Base-by-base conservation (phyloP, 345 rosid species). In the Gossypium longicalyx region DNA sequence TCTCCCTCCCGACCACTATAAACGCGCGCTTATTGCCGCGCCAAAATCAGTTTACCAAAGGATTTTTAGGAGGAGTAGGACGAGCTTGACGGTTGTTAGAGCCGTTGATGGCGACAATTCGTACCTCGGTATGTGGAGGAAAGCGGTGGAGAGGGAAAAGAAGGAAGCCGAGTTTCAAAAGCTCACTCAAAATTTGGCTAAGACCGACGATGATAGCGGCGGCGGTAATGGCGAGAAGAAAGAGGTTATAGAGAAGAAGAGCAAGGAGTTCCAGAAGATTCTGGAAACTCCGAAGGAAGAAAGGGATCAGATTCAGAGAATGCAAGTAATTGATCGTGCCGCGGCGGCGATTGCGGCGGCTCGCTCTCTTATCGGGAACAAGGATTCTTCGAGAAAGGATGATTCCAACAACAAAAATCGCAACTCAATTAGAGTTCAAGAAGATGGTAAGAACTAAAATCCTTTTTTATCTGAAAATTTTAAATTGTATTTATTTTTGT, bases 291-390 rank as follows among this genome's bases (percentile, higher is more conserved):
- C 94, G 0, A 84, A 60, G 48, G 94, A 94, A 45, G 94, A 94
- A 76, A 86, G 98, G 57, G 97, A 94, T 77, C 86, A 93, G 67
- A 79, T 85, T 78, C 98, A 89, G 86, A 72, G 90, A 59, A 76
- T 89, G 88, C 97, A 91, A 83, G 97, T 94, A 41, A 77, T 94
- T 6, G 97, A 94, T 80, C 94, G 97, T 0, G 97, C 97, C 0
- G 93, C 92, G 0, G 97, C 97, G 0, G 94, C 97, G 0, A 90
- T 94, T 19, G 87, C 97, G 0, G 97, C 97, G 1, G 97, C 94
- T 27, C 88, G 78, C 9, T 85, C 94, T 3, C 57, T 92, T 67
- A 77, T 92, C 44, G 74, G 82, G 71, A 87, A 88, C 67, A 84
- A 72, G 8, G 77, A 29, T 22, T 63, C 81, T 12, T 71, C 80